Base-by-base conservation (phyloP, 1,139 yeast species). In the Geotrichum histeridarum region DNA sequence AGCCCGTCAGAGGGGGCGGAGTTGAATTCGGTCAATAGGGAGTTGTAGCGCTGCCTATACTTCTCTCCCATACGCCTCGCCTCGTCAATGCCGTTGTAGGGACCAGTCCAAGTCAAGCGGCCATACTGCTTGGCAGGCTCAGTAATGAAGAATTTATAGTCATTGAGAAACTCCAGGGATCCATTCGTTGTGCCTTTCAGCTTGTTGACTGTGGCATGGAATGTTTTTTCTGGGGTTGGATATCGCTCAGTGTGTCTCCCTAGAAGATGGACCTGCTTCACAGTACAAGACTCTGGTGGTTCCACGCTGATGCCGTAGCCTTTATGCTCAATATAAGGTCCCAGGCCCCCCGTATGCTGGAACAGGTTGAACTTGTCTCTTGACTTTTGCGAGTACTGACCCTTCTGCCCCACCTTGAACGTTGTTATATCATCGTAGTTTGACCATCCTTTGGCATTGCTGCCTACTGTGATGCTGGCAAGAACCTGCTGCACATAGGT, bases 241-340 rank as follows among this genome's bases (percentile, higher is more conserved):
- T 59, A 58, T 14, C 64, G 54, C 15, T 58, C 62, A 18, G 57
- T 55, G 39, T 61, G 64, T 22, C 64, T 43, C 5, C 56, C 53
- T 15, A 61, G 49, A 43, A 60, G 41, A n/a, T 56, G 59, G 8
- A 59, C 64, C 47, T 60, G 60, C 33, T 52, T 50, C 9, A 61
- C 49, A 1, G 15, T n/a, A 44, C 62, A 60, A 4, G 48, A 30
- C n/a, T 27, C 18, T 22, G 54, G 55, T 2, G 50, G 49, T 17
- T 42, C 47, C 77, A 45, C 71, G n/a, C 41, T 37, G 70, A 73
- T 72, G 1, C 69, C 64, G 48, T 76, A 61, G 37, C 71, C 69
- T 63, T 82, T 77, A 6, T 80, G 73, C 76, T 70, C 60, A 72
- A 78, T 0, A 33, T 47, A 55, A 17, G 59, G 59, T 6, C 59